Evolutionary conservation across 768 basidiomycete genomes (phyloP).

Genomic region (Boletus rex-veris): DNA sequence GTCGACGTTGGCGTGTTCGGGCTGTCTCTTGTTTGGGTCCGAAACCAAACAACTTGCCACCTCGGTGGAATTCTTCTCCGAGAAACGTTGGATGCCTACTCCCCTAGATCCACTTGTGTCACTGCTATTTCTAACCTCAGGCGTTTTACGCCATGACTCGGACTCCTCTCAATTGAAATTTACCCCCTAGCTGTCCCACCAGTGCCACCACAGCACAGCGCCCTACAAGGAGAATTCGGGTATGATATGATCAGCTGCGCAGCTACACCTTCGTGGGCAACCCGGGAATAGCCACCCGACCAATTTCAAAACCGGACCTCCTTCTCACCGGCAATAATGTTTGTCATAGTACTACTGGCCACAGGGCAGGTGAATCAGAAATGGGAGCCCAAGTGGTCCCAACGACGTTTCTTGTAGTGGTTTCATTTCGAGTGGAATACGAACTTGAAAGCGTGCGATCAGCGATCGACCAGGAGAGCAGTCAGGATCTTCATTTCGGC

Average conservation of each 20-base stretch:
- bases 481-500: slow-evolving; percentile 27
- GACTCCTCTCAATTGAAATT: too few species aligned
- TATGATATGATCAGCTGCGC: slow-evolving; percentile 2
- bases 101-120: too few species aligned
- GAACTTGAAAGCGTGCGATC: slow-evolving; percentile 18
- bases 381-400: neutral
- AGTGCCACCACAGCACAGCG: too few species aligned
- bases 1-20: neutral
- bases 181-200: too few species aligned
- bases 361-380: slow-evolving; percentile 1
- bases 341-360: neutral
- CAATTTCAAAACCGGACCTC: slow-evolving; percentile 8
- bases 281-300: neutral
- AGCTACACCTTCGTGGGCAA: neutral
- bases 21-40: slow-evolving; percentile 13
- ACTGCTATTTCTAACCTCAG: too few species aligned
- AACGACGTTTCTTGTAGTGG: neutral
- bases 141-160: too few species aligned
- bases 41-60: slow-evolving; percentile 9
- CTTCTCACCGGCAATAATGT: neutral
- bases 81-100: too few species aligned
- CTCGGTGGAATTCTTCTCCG: too few species aligned
- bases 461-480: slow-evolving; percentile 24
- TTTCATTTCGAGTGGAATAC: neutral
- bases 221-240: too few species aligned